Evolutionary conservation across 176 grass and related monocot species (phyloP).

Genomic region (Oryza australiensis): DNA sequence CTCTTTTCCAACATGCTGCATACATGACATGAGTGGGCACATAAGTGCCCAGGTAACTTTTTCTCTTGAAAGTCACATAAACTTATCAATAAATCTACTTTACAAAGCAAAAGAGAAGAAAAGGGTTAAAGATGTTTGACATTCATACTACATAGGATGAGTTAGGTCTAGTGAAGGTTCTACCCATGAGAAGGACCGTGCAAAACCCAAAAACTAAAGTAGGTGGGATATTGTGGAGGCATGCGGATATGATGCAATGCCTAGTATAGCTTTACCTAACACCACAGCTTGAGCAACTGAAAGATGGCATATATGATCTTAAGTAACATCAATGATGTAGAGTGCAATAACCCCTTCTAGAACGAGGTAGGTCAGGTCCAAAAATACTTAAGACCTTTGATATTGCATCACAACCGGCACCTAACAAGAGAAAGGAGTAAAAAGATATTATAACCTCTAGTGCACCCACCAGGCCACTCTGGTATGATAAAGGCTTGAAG

Average conservation of each 20-base stretch:
- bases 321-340: slow-evolving; percentile 48
- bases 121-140: slow-evolving; percentile 35
- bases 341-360: slow-evolving; percentile 51
- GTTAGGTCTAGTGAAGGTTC: slow-evolving; percentile 62
- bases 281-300: slow-evolving; percentile 52
- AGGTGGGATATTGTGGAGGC: slow-evolving; percentile 49
- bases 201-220: slow-evolving; percentile 37
- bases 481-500: slow-evolving; percentile 32
- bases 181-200: slow-evolving; percentile 22
- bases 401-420: slow-evolving; percentile 45
- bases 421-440: slow-evolving; percentile 52
- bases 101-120: slow-evolving; percentile 33
- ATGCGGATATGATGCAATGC: slow-evolving; percentile 51
- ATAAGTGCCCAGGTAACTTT: slow-evolving; percentile 32
- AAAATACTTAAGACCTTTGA: slow-evolving; percentile 43
- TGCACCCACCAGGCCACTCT: slow-evolving; percentile 47
- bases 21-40: slow-evolving; percentile 40
- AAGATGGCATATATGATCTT: slow-evolving; percentile 46
- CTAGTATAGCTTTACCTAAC: slow-evolving; percentile 59
- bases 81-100: slow-evolving; percentile 46
- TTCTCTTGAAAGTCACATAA: slow-evolving; percentile 33
- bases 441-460: slow-evolving; percentile 41
- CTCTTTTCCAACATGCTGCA: slow-evolving; percentile 35
- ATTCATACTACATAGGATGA: slow-evolving; percentile 35
- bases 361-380: slow-evolving; percentile 49